Evolutionary conservation across 495 filamentous ascomycete species (phyloP).

Genomic region (Xylona heveae): DNA sequence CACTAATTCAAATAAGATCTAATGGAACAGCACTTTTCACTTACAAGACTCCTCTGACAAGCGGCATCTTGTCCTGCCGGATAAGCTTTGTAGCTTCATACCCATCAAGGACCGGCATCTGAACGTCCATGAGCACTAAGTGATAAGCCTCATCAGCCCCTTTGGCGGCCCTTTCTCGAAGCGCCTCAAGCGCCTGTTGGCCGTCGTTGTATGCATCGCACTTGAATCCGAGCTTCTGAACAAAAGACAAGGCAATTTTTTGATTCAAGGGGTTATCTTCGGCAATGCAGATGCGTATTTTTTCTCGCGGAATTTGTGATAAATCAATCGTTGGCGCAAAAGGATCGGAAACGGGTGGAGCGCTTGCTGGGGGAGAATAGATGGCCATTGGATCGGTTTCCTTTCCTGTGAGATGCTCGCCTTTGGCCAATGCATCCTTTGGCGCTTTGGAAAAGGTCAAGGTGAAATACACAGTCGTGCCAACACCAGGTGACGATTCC

Average conservation of each 20-base stretch:
- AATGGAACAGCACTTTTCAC: no score
- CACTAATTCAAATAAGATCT: no score
- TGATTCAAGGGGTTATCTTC: slow-evolving; percentile 88
- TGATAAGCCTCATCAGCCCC: slow-evolving; percentile 54
- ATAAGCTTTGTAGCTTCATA: slow-evolving; percentile 76
- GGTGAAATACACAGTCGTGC: slow-evolving; percentile 74
- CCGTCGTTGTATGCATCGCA: slow-evolving; percentile 75
- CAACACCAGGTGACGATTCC: slow-evolving; percentile 49
- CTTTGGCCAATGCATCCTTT: slow-evolving; percentile 21
- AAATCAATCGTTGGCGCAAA: slow-evolving; percentile 27
- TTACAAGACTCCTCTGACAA: slow-evolving; percentile 52
- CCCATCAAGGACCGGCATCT: slow-evolving; percentile 89
- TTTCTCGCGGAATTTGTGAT: slow-evolving; percentile 48
- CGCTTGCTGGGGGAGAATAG: slow-evolving; percentile 26
- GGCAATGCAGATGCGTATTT: slow-evolving; percentile 71
- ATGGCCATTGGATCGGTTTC: slow-evolving; percentile 31
- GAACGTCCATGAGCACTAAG: slow-evolving; percentile 77
- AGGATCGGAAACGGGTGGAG: slow-evolving; percentile 11
- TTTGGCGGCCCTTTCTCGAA: slow-evolving; percentile 44
- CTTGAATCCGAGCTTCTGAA: slow-evolving; percentile 60
- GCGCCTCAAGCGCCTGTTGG: slow-evolving; percentile 63
- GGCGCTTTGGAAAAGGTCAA: slow-evolving; percentile 60
- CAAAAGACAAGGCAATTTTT: slow-evolving; percentile 78
- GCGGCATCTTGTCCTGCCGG: slow-evolving; percentile 47
- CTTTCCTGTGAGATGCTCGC: slow-evolving; percentile 9